Base-by-base conservation (phyloP, 805 yeast species). In the Candida golubevii region DNA sequence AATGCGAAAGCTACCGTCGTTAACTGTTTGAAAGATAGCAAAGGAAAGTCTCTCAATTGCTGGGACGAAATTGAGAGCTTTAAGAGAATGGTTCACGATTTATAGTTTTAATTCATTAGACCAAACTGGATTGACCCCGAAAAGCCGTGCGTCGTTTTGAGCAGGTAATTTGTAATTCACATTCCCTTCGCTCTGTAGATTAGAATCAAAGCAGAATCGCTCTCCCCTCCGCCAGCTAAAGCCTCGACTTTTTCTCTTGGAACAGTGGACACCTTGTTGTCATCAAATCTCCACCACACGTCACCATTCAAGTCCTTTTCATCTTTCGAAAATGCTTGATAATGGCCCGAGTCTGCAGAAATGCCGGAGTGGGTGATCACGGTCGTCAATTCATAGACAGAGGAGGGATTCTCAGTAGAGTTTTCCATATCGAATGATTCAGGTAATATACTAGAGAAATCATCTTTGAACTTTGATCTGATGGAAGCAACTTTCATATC, bases 201-300 rank as follows among this genome's bases (percentile, higher is more conserved):
- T 54, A 91, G 74, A 44, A 93, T 83, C 63, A 93, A 77, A 2
- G 99, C 99, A 58, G 93, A 82, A 65, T 93, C 99, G 55, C 96
- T 81, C 69, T 95, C 99, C 46, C 98, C 97, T 45, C 99, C 99
- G 36, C 99, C 99, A 6, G 97, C 86, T 53, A 93, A 74, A 45
- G 77, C 65, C 63, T 89, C 96, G 48, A 93, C 81, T 60, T 80
- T 88, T 41, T 89, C 93, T 59, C 80, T 85, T 49, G 75, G 80
- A n/a, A 90, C 89, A 35, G 74, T 69, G 7, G 79, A 71, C 13
- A 93, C 96, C 61, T 84, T 84, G 66, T 90, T 96, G 65, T 93
- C 99, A 62, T 93, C 89, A 68, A 88, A 93, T 65, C 83, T 83
- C 84, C 87, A 91, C 99, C 99, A 93, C 50, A 73, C 77, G 39